Base-by-base conservation (phyloP, 805 yeast genomes). In the Zygosaccharomyces bailii region DNA sequence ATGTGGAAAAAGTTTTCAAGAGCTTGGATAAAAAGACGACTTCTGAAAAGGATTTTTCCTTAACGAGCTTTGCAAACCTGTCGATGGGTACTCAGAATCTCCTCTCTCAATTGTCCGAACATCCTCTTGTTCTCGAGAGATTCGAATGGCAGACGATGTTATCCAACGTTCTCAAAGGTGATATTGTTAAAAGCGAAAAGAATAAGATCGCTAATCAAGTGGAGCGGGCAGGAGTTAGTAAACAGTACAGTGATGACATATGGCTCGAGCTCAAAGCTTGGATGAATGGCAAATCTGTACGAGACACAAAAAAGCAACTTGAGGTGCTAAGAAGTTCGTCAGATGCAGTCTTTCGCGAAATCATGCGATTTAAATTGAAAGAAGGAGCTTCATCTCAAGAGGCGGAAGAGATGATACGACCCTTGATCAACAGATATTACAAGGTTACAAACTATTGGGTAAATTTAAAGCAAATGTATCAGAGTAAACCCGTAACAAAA, bases 61-160 rank as follows among this genome's bases (percentile, higher is more conserved):
- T 44, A 23, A 43, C 50, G 18, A 44, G 46, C 19, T 45, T 50
- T 24, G 47, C 53, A 13, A 37, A 47, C 34, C 33, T 55, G 31
- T 46, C 62, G 38, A 23, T 43, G 46, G 50, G 53, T 21, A 51
- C 47, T 23, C 59, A 43, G 33, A 45, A 51, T 29, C 30, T 46
- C 19, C 40, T 43, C 16, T 45, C 53, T 2, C 50, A 53, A 23
- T 45, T 66, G 9, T 44, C 60, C 4, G 51, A 65, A 3, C 64
- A 67, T 43, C 65, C 70, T 5, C 52, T 57, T 18, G 80, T 83
- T 5, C 56, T 80, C 8, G 97, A 89, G 59, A 74, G 98, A 39
- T 70, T 90, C 9, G 96, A 89, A 66, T 93, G 99, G 99, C 98
- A 93, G 65, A 78, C 91, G 0, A 88, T 93, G 96, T 72, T 93